Base-by-base conservation (phyloP, 768 basidiomycete genomes). In the Suillus tomentosus region DNA sequence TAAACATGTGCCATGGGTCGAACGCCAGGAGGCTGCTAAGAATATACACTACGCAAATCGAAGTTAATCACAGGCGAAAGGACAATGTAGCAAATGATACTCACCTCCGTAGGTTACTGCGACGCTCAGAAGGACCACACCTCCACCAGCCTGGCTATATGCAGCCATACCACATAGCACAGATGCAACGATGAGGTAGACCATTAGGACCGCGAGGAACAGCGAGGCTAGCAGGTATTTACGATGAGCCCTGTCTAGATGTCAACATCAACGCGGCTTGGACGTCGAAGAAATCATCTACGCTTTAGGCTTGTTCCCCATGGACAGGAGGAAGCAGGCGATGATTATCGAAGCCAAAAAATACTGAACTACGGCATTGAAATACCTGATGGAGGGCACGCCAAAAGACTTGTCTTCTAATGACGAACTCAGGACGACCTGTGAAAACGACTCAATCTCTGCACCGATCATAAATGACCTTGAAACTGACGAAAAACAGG, bases 1-100 rank as follows among this genome's bases (percentile, higher is more conserved):
- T 98, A 67, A 97, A 56, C 80, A 99, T 87, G 77, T 99, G 96
- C 94, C 94, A 96, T 5, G 97, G 96, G 76, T 99, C 97, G 63
- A 96, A 85, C 0, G 94, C 93, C 47, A 98, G 78, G 45, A 97
- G 67, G 65, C 90, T 90, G 51, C 91, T 85, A 42, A 90, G 79
- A 6, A 90, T 79, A 76, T 92, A 97, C 45, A 92, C 89, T 89
- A 62, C n/a, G 31, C 1, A 60, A 22, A 34, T 47, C 15, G 36
- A 70, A 19, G 59, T 64, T 47, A 64, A 57, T 37, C 40, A 51
- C 61, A 54, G 31, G 34, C 13, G 34, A 27, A 10, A 62, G 57
- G 17, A 53, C n/a, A 24, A 2, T 17, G 27, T 27, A 5, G 3
- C 53, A 17, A n/a, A 54, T 31, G 37, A 48, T 2, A 75, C 84